Evolutionary conservation across 345 rosid genomes (phyloP).

Genomic region (Corchorus olitorius): DNA sequence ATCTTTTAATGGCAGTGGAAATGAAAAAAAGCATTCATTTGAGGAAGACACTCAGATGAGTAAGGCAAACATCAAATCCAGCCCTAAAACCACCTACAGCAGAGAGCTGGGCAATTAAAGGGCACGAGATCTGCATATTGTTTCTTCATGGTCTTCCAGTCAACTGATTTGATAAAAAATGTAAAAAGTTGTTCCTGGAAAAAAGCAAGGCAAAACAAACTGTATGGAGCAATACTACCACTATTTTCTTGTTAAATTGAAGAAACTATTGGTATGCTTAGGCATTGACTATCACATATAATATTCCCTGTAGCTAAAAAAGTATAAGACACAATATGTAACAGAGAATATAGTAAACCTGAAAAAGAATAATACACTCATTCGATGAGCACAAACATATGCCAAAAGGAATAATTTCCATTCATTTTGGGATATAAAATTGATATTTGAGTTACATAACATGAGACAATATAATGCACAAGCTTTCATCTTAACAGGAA

Average conservation of each 20-base stretch:
- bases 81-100: conserved; percentile 56
- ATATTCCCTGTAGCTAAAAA: background rate
- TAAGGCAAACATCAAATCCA: conserved; percentile 63
- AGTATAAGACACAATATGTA: background rate
- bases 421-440: background rate
- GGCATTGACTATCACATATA: background rate
- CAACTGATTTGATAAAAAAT: background rate
- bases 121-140: conserved; percentile 41
- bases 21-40: background rate
- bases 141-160: conserved; percentile 51
- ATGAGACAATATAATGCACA: background rate
- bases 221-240: background rate
- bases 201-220: background rate
- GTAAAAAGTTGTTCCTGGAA: background rate
- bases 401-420: background rate
- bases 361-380: background rate
- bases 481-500: background rate
- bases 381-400: background rate
- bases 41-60: conserved; percentile 64
- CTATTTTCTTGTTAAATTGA: background rate
- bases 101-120: conserved; percentile 48
- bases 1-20: background rate
- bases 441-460: background rate
- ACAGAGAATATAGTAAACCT: background rate
- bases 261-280: background rate